Evolutionary conservation across 75 land plant species (phyloP), one percentile per base, ranked within the genome.

Genomic region (Pseudotsuga menziesii): DNA sequence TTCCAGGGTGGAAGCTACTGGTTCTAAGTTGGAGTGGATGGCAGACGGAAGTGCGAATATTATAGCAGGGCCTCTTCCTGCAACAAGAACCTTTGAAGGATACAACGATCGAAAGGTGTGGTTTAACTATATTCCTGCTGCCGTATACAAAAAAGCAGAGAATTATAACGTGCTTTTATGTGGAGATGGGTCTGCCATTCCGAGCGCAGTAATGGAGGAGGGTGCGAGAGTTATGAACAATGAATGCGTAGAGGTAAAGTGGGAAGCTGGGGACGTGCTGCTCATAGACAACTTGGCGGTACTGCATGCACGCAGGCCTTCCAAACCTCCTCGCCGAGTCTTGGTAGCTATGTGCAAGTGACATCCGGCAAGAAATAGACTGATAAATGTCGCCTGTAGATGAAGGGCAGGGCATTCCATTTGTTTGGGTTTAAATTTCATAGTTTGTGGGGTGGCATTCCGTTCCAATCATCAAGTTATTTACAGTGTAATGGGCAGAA

Each of bases 241-340:
- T 14, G 67, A 79, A 16, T 36, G 69, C 9, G 82, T 81, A 3
- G 81, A 77, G 9, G 23, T 81, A 7, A 80, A 36, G 7, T 81
- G 82, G 82, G n/a, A 78, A 36, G 29, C 32, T 32, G 82, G 82
- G 0, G 82, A 81, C 22, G 48, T 81, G 19, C 25, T 81, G 62
- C 79, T 81, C 63, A 48, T 81, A 54, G 80, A 81, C 20, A 81
- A 81, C 59, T 67, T 78, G 19, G 15, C 81, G 9, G 81, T 81
- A 5, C 41, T 78, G 75, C 82, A 81, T 69, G 82, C 58, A 0
- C 14, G 82, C 3, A 32, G 66, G 57, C 72, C 82, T 36, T 77
- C 56, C 3, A 56, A 44, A 4, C 59, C 80, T 17, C 82, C 82
- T 20, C 73, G 82, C 4, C 52, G 57, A 12, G 58, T 81, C 39